Conservation (phyloP, 495 filamentous ascomycete species). For the Trichoderma asperelloides region DNA sequence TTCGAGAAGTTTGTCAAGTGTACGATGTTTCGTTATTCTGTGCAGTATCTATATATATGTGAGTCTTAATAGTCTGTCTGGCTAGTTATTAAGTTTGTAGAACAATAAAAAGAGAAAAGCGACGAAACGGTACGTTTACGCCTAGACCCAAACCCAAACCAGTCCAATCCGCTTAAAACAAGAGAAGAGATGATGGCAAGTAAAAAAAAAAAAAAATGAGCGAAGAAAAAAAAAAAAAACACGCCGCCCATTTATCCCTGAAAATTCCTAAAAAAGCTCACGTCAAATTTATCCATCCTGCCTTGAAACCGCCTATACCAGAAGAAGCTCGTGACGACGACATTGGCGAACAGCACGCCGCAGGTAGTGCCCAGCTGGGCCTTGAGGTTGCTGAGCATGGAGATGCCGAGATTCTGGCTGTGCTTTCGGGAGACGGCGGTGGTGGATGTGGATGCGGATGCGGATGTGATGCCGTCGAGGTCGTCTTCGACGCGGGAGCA, state of each 20-base stretch:
- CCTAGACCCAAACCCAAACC: background rate
- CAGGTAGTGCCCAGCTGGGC: background rate
- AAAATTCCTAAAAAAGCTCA: background rate
- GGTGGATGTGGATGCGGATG: background rate
- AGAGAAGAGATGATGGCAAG: background rate
- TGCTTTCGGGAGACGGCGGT: background rate
- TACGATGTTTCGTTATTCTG: too few relatives aligned
- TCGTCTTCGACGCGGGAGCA: constrained; percentile 20
- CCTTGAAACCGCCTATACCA: background rate
- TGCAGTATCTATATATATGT: too few relatives aligned
- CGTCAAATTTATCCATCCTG: background rate
- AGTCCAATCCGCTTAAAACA: background rate
- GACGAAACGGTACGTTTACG: background rate
- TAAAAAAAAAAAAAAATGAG: background rate
- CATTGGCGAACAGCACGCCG: background rate
- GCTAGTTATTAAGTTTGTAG: background rate
- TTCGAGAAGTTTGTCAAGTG: background rate
- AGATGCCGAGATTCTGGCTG: background rate
- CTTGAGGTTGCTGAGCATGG: background rate
- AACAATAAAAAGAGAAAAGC: background rate
- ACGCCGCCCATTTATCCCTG: background rate
- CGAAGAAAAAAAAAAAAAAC: background rate
- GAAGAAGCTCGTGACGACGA: background rate
- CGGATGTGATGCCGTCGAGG: background rate
- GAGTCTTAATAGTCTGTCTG: too few relatives aligned